Base-by-base conservation (phyloP, 2,329 filamentous ascomycete genomes). In the Claviceps digitariae region DNA sequence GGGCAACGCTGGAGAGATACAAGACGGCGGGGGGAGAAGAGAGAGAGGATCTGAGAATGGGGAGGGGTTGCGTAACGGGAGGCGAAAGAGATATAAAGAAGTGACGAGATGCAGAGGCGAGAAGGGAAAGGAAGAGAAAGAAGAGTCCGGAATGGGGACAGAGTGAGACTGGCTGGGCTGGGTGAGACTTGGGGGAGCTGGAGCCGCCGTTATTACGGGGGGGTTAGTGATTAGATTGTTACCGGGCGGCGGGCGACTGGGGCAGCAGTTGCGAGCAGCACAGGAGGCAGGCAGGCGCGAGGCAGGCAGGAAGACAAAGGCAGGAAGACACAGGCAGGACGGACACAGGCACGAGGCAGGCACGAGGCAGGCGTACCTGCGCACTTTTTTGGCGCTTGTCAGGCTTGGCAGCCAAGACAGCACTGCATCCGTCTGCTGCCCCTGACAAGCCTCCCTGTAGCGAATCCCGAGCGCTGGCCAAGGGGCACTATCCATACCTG, bases 31-130 rank as follows among this genome's bases (percentile, higher is more conserved):
- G 40, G 5, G 40, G 40, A 10, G n/a, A n/a, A n/a, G n/a, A n/a
- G n/a, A n/a, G n/a, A n/a, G n/a, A n/a, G n/a, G n/a, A n/a, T n/a
- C n/a, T n/a, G n/a, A n/a, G n/a, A n/a, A n/a, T n/a, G 25, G 27
- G 17, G 20, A 21, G 23, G 13, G 21, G 43, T 44, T 44, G 43
- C 43, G 47, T 21, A 20, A 44, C 48, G 45, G 29, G 52, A 52
- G 48, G 52, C 52, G 52, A 54, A 54, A 45, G 43, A 48, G 31
- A 51, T 51, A 48, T 48, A 50, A 52, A 50, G 45, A 54, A 54
- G 45, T 51, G 43, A 43, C 48, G 48, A 54, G 17, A 54, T 40
- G 43, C 44, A 43, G 41, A 52, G 46, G 52, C 52, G 41, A 48
- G 48, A 20, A 48, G 34, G 52, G 25, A 50, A 48, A 41, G 21